Conservation (phyloP, 2,329 filamentous ascomycete genomes). For the Diplodia mutila region DNA sequence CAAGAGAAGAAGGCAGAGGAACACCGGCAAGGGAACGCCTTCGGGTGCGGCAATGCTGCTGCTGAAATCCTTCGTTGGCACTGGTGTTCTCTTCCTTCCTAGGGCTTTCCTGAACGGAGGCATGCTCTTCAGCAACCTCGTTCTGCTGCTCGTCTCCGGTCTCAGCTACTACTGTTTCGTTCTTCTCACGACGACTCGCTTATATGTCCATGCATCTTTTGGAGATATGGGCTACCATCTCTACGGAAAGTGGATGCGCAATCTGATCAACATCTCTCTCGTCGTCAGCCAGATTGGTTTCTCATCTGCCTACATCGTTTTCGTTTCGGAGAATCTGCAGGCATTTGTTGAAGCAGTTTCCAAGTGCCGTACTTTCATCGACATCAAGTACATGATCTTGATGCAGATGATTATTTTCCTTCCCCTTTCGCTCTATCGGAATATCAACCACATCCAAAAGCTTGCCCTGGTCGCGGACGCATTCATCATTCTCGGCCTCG, state of each 20-base stretch:
- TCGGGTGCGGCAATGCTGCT: conserved; percentile 81
- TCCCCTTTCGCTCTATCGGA: conserved; percentile 88
- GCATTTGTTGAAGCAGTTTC: conserved; percentile 92
- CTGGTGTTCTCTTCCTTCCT: conserved; percentile 89
- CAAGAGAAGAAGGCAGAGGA: conserved; percentile 76
- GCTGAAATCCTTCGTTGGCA: conserved; percentile 97
- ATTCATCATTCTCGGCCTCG: conserved; percentile 89
- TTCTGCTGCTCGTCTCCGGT: conserved; percentile 81
- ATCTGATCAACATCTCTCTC: conserved; percentile 85
- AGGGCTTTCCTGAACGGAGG: conserved; percentile 94
- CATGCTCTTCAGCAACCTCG: conserved; percentile 93
- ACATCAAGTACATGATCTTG: conserved; percentile 86
- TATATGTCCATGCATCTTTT: conserved; percentile 90
- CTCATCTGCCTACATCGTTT: conserved; percentile 93
- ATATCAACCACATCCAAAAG: conserved; percentile 96
- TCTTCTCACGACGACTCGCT: conserved; percentile 81
- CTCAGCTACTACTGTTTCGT: conserved; percentile 99
- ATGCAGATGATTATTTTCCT: conserved; percentile 96
- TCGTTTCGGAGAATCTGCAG: conserved; percentile 92
- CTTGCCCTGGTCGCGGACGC: conserved; percentile 91
- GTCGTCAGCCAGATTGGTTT: conserved; percentile 96
- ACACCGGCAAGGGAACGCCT: conserved; percentile 75
- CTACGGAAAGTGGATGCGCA: conserved; percentile 88
- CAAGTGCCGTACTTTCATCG: conserved; percentile 81
- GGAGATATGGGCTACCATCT: conserved; percentile 93